Base-by-base conservation (phyloP, 23 red algal species). In the Gracilariopsis chorda region DNA sequence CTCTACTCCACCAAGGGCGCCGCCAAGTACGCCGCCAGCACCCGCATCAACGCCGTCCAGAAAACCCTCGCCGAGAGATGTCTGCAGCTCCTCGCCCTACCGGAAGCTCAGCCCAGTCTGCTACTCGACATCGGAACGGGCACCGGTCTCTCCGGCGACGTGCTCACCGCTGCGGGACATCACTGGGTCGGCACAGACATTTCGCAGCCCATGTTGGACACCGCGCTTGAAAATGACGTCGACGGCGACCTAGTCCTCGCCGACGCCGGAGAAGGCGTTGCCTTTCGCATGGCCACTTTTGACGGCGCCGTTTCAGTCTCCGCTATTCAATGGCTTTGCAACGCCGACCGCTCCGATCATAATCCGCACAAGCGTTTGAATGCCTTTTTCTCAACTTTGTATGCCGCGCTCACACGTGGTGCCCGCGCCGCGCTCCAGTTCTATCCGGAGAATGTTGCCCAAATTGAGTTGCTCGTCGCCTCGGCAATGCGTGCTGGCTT, bases 271-370 rank as follows among this genome's bases (percentile, higher is more conserved):
- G 85, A 88, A 23, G 96, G 93, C n/a, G 48, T 98, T 20, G 42
- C 88, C 13, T 90, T 95, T 60, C 90, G 83, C 12, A 90, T 88
- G 43, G 93, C 90, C 17, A 58, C 27, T 30, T 93, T 89, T 76
- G 96, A 98, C 55, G 96, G 96, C 46, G 96, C 96, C 61, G 53
- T 98, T 25, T 94, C 90, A 44, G 93, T 98, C n/a, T 98, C 96
- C 13, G 96, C 90, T 32, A 48, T 98, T 20, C 96, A 98, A 51
- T 98, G 96, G 96, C 83, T 98, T 13, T 98, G 96, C 55, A 92
- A 93, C 13, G 96, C 93, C 6, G 93, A 95, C 35, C 59, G 60
- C 23, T 77, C 92, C 4, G 86, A 78, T 19, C 56, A 93, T 39
- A 85, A 93, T 57, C 96, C 96, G 25, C 72, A 91, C 36, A 74